Conservation (phyloP, 768 basidiomycete species). For the Floccularia luteovirens region DNA sequence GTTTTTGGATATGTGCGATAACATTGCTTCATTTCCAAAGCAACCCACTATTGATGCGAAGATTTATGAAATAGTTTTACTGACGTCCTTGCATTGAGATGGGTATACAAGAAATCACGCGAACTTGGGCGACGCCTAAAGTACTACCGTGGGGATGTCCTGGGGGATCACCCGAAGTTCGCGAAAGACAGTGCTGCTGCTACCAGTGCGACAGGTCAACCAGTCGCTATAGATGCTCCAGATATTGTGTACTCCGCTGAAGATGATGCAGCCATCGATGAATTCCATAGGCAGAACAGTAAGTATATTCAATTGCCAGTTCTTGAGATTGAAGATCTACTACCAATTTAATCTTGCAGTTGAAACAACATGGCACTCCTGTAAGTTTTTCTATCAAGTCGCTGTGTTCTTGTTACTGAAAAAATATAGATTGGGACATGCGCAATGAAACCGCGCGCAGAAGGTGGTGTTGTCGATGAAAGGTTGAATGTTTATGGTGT, state of each 20-base stretch:
- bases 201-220: slow-evolving; percentile 9
- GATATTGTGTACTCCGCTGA: slow-evolving; percentile 27
- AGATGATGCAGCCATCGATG: slow-evolving; percentile 30
- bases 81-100: slow-evolving; percentile 53
- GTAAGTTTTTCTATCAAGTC: too few species aligned
- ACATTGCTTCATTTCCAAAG: not conserved
- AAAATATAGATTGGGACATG: too few species aligned
- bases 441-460: too few species aligned
- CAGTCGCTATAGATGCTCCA: slow-evolving; percentile 20
- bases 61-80: slow-evolving; percentile 15
- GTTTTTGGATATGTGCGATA: slow-evolving; percentile 26
- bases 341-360: too few species aligned
- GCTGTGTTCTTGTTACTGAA: too few species aligned
- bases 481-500: too few species aligned
- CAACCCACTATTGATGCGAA: not conserved
- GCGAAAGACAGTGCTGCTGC: slow-evolving; percentile 20
- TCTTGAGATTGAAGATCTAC: too few species aligned
- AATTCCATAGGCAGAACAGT: too few species aligned
- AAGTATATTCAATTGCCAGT: too few species aligned
- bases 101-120: slow-evolving; percentile 36
- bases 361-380: too few species aligned
- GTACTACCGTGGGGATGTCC: slow-evolving; percentile 4
- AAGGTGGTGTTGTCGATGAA: too few species aligned
- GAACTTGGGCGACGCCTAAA: slow-evolving; percentile 48
- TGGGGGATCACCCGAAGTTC: slow-evolving; percentile 19